Percentiles rank a stretch among this genome's conserved stretches.
These are phyloP conservation scores for Biscogniauxia marginata DNA, from an alignment of 2,329 filamentous ascomycete genomes.

Conservation along the genomic window DNA sequence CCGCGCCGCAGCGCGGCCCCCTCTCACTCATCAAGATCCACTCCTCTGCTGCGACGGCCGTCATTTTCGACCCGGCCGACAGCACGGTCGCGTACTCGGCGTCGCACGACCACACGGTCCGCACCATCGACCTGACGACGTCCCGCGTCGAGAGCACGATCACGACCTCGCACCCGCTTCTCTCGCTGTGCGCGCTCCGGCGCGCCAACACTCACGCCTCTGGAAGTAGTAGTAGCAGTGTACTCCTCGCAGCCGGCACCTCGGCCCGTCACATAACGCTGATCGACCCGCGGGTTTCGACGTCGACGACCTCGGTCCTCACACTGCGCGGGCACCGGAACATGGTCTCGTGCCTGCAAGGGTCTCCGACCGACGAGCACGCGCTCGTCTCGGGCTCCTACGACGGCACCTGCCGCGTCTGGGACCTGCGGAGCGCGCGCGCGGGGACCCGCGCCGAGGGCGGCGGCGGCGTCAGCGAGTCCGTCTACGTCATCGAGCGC, in stretches of 20 bases:
- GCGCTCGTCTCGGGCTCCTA: conserved; percentile 87
- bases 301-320: conserved; percentile 76
- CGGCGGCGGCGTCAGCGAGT: conserved; percentile 65
- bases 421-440: conserved; percentile 79
- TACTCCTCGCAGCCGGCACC: conserved; percentile 70
- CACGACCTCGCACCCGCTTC: conserved; percentile 78
- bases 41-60: conserved; percentile 71
- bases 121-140: conserved; percentile 88
- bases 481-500: conserved; percentile 72
- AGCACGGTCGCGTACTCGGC: conserved; percentile 86
- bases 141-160: conserved; percentile 75
- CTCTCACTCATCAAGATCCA: conserved; percentile 72
- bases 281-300: conserved; percentile 82
- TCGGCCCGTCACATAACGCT: conserved; percentile 85
- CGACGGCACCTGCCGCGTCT: conserved; percentile 89
- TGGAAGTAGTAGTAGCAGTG: too few relatives aligned
- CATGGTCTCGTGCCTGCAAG: conserved; percentile 54
- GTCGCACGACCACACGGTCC: conserved; percentile 86
- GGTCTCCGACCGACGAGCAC: conserved; percentile 64
- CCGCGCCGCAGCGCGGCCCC: conserved; percentile 72
- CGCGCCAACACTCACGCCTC: too few relatives aligned
- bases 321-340: conserved; percentile 90
- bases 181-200: conserved; percentile 74
- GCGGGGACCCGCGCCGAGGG: conserved; percentile 59
- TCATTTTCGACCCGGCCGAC: conserved; percentile 82